Conservation (phyloP, 2,329 filamentous ascomycete species). For the Chaetomium globosum region DNA sequence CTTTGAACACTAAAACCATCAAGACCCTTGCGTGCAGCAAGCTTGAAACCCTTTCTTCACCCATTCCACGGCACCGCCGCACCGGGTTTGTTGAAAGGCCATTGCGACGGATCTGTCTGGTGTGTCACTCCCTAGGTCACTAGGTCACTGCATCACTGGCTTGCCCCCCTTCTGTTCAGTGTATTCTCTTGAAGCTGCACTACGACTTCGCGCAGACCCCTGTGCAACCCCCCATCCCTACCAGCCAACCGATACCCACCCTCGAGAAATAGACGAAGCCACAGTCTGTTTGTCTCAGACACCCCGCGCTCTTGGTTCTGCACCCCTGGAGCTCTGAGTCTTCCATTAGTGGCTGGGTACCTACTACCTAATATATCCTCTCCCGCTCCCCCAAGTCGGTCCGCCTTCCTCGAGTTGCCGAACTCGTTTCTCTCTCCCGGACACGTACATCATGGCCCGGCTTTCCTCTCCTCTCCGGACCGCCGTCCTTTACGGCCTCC, state of each 20-base stretch:
- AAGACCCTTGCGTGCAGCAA: neutral
- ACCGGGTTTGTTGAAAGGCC: neutral
- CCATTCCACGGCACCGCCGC: neutral
- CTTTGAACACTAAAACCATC: neutral
- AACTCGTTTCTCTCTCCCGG: neutral
- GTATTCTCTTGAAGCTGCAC: neutral
- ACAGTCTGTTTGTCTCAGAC: neutral
- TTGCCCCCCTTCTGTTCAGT: neutral
- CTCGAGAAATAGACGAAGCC: slow-evolving; percentile 11
- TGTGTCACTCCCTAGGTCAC: too few relatives aligned
- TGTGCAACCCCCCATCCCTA: slow-evolving; percentile 5
- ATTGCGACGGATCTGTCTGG: too few relatives aligned
- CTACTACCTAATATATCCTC: neutral
- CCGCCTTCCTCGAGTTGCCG: slow-evolving; percentile 5
- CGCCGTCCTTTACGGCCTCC: slow-evolving; percentile 26
- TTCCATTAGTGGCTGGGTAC: neutral
- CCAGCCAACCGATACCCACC: neutral
- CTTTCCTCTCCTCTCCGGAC: slow-evolving; percentile 11
- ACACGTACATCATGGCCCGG: slow-evolving; percentile 23
- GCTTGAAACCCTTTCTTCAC: neutral
- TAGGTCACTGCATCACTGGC: too few relatives aligned
- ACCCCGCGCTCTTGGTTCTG: neutral
- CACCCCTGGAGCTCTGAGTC: neutral
- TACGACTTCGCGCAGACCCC: neutral
- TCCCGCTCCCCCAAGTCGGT: neutral